Conservation (phyloP, 1,139 yeast genomes). For the Candida gigantensis region DNA sequence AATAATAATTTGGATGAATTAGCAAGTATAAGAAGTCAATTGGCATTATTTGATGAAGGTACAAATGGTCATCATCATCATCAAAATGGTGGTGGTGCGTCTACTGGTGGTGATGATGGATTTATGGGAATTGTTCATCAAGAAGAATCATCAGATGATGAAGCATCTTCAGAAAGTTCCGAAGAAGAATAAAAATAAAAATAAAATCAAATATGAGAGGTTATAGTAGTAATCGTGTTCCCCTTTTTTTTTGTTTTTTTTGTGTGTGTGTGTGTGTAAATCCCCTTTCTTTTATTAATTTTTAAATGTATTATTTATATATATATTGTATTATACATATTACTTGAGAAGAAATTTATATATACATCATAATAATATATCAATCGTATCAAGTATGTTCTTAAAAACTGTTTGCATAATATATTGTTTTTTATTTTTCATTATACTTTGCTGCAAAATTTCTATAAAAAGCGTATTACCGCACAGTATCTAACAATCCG, state of each 20-base stretch:
- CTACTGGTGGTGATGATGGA: slow-evolving; percentile 22
- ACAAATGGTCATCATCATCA: slow-evolving; percentile 20
- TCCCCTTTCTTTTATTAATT: slow-evolving; percentile 1
- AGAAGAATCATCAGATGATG: slow-evolving; percentile 49
- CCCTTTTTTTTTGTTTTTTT: no score
- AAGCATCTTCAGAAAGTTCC: slow-evolving; percentile 57
- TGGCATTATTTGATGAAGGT: slow-evolving; percentile 71
- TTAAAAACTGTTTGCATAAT: no score
- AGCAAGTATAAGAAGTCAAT: slow-evolving; percentile 79
- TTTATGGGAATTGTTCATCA: slow-evolving; percentile 31
- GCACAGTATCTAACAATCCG: not conserved
- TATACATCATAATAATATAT: no score
- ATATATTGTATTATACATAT: slow-evolving; percentile 2
- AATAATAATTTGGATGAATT: slow-evolving; percentile 77
- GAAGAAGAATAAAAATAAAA: slow-evolving; percentile 53
- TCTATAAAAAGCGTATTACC: not conserved
- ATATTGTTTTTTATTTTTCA: slow-evolving; percentile 1
- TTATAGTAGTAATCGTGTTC: no score
- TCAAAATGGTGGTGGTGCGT: slow-evolving; percentile 1
- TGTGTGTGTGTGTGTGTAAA: not conserved
- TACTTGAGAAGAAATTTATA: no score
- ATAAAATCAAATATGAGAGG: no score
- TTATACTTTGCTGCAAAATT: not conserved
- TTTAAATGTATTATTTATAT: slow-evolving; percentile 1
- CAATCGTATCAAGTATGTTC: no score